Base-by-base conservation (phyloP, 371 early-diverging fungal species). In the Sporodiniella umbellata region DNA sequence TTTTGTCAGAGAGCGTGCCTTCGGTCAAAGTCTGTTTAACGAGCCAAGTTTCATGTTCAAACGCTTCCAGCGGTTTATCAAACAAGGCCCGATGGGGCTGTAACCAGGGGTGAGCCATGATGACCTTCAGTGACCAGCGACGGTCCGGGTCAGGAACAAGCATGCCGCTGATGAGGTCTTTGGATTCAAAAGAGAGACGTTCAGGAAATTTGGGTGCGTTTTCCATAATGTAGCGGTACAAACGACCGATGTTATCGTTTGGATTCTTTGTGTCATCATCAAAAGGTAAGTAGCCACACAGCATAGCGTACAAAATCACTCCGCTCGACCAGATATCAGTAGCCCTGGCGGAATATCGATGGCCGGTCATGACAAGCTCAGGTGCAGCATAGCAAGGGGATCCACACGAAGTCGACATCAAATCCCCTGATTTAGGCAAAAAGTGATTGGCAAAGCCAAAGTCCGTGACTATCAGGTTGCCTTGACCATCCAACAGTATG, bases 361-460 rank as follows among this genome's bases (percentile, higher is more conserved):
- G 92, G 49, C 96, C 94, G 47, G 89, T 91, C 50, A 96, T 89
- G 31, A 98, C 98, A 35, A 99, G 83, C 72, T 99, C 99, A 8
- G 99, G 99, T 6, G 99, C 96, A 4, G 99, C 98, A 71, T 98
- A 99, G 69, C 96, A 96, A 8, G 99, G 99, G 22, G 94, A 93
- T 8, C 99, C 99, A 64, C 99, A 99, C 14, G 90, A 90, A 3
- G 98, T 95, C 5, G 87, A 78, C 86, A 96, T 86, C 40, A 95
- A 71, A 55, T 91, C 89, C 48, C 80, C 81, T 19, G 70, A 65
- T n/a, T 74, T 68, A 33, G 68, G 70, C 37, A 82, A 69, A 54
- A 91, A 94, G 60, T 93, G 87, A 69, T 99, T 99, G 12, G 98
- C 96, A 65, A 99, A 96, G 4, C 99, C 99, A 85, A 99, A 99